Evolutionary conservation across 805 yeast genomes (phyloP), one percentile per base, ranked within the genome.

Genomic region (Candida vaughaniae): DNA sequence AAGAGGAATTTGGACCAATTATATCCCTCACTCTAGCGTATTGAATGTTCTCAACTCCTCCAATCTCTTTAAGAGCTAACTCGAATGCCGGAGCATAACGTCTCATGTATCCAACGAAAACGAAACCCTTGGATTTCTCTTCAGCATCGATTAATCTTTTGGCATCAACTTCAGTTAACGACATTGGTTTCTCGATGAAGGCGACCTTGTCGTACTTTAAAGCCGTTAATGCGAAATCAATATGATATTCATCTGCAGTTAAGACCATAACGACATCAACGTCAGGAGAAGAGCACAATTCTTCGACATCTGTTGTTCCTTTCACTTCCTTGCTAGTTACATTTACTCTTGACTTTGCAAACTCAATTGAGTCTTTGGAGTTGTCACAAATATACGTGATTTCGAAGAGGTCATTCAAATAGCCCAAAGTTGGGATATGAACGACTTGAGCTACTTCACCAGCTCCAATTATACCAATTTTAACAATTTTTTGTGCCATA

Each of bases 41-140:
- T 11, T 25, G 7, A 12, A 25, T 25, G 15, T 25, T 25, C 15
- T 25, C 28, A 11, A 25, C 12, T 11, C 28, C 28, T 25, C 28
- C 28, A 25, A 25, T 12, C n/a, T 25, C 28, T 25, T 25, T 7
- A 25, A 25, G 8, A 11, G 28, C 28, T 12, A 25, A 8, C n/a
- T 25, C 15, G 12, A 25, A 25, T 7, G 28, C 28, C n/a, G 28
- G 28, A 25, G 28, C 28, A 12, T 25, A 25, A 8, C 28, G 7
- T 25, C 28, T 25, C 28, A 25, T 25, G n/a, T 25, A 25, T 8
- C 28, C 28, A 25, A 25, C 28, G 12, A 25, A 25, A n/a, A 25
- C 28, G 28, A 25, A 25, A 11, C 28, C 28, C n/a, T 25, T 12
- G 6, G 28, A 25, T 25, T 10, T 12, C 12, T 25, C 28, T n/a